Percentiles rank a stretch among this genome's conserved stretches.
Evolutionary conservation across 345 rosid species (phyloP).

Genomic region (Arabis hirsuta): DNA sequence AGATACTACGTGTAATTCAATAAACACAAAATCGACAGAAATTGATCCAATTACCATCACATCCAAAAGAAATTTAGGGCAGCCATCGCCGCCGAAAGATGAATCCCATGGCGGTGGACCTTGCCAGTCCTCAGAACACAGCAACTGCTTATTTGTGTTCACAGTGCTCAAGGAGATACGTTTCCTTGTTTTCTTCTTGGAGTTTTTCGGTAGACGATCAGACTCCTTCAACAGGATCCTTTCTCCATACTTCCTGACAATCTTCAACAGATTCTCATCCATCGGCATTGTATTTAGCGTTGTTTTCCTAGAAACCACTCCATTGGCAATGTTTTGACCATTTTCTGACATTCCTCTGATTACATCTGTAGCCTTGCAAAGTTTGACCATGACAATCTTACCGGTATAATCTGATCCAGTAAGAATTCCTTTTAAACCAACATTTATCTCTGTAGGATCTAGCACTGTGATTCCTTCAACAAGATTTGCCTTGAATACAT

Average conservation of each 20-base stretch:
- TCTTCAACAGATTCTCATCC: slow-evolving; percentile 63
- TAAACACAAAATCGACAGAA: not conserved
- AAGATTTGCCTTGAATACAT: slow-evolving; percentile 54
- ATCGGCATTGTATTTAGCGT: slow-evolving; percentile 64
- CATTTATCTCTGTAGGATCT: slow-evolving; percentile 44
- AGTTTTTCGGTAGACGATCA: slow-evolving; percentile 62
- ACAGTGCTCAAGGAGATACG: slow-evolving; percentile 35
- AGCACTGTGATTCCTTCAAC: slow-evolving; percentile 44
- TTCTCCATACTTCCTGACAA: slow-evolving; percentile 72
- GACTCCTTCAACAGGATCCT: slow-evolving; percentile 68
- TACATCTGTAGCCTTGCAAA: slow-evolving; percentile 65
- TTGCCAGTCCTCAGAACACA: slow-evolving; percentile 61
- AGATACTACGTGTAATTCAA: not conserved
- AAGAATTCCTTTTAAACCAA: slow-evolving; percentile 72
- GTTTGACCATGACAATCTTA: slow-evolving; percentile 44
- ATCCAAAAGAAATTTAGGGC: slow-evolving; percentile 89
- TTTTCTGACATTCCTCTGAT: slow-evolving; percentile 56
- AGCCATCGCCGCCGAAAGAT: slow-evolving; percentile 81
- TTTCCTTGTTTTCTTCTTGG: slow-evolving; percentile 68
- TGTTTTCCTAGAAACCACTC: slow-evolving; percentile 46
- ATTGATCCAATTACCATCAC: slow-evolving; percentile 67
- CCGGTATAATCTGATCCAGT: slow-evolving; percentile 43
- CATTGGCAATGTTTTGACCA: slow-evolving; percentile 50
- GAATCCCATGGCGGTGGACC: slow-evolving; percentile 91
- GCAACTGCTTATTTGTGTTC: slow-evolving; percentile 47